Evolutionary conservation across 208 protist species (phyloP).

Genomic region (Trichomonas tenax): DNA sequence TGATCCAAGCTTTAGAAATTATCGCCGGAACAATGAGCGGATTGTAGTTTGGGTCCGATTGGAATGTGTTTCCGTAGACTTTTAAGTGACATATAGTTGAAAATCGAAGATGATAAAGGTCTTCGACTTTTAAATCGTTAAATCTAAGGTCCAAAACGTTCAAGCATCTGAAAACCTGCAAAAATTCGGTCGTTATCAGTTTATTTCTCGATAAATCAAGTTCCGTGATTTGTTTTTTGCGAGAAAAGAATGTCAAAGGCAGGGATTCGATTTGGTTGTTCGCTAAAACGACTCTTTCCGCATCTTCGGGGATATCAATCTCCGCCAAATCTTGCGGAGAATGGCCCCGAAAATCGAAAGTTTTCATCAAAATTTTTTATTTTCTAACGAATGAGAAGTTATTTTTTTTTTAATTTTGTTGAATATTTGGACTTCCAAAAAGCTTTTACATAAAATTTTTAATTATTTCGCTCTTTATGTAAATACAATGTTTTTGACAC

Average conservation of each 20-base stretch:
- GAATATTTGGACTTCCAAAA: too few species aligned
- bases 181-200: background rate
- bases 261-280: background rate
- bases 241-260: background rate
- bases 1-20: background rate
- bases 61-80: background rate
- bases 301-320: background rate
- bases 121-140: background rate
- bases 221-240: background rate
- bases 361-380: background rate
- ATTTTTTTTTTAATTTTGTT: too few species aligned
- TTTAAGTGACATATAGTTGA: background rate
- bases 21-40: background rate
- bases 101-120: background rate
- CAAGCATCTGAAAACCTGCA: background rate
- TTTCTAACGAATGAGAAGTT: background rate
- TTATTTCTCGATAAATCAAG: background rate
- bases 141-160: background rate
- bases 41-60: too few species aligned
- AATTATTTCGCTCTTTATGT: background rate
- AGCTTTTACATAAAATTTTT: background rate
- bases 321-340: background rate
- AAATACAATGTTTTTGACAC: background rate
- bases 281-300: background rate
- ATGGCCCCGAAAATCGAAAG: background rate